Base-by-base conservation (phyloP, 2,329 filamentous ascomycete genomes). In the Cryoendolithus antarcticus region DNA sequence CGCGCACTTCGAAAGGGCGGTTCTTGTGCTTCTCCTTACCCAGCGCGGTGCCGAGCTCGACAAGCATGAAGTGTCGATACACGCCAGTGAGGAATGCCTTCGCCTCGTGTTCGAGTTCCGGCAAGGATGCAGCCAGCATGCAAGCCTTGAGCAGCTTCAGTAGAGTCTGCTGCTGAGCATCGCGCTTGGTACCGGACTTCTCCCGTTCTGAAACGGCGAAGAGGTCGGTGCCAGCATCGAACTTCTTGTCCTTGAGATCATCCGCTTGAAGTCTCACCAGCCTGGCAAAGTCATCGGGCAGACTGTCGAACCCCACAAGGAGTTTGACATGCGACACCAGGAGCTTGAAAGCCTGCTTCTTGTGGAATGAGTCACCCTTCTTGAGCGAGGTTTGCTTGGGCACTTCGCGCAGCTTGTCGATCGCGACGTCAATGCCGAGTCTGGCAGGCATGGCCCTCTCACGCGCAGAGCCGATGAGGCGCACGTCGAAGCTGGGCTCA, bases 301-400 rank as follows among this genome's bases (percentile, higher is more conserved):
- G 67, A 51, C 74, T 81, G 54, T 98, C 91, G 44, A 77, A 76
- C 3, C 91, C 91, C 42, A 98, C 82, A 40, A 89, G 77, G 24
- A 98, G 69, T 64, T 96, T 98, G 38, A 94, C 69, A 52, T 96
- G 88, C 1, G 86, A 75, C 48, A 82, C 86, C 53, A 98, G 78
- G 52, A 96, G 72, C 44, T 86, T 79, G 49, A 95, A 77, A 0
- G 93, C 85, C 61, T 98, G 86, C 55, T 83, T 82, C 64, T 96
- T 96, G 67, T 98, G 94, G 58, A 84, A 91, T 0, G 68, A 67
- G 53, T 96, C 89, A 28, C 82, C 77, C 49, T 81, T 82, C 42
- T 70, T 79, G 3, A 66, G 64, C 12, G 67, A 62, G 9, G 68
- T 58, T 2, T 65, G 63, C 57, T 82, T 89, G 0, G 85, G 79